A percentile compares a stretch with the other conserved stretches of the same genome.
Evolutionary conservation across 371 early-diverging fungal genomes (phyloP).

Genomic region (Fennellomyces sp.): DNA sequence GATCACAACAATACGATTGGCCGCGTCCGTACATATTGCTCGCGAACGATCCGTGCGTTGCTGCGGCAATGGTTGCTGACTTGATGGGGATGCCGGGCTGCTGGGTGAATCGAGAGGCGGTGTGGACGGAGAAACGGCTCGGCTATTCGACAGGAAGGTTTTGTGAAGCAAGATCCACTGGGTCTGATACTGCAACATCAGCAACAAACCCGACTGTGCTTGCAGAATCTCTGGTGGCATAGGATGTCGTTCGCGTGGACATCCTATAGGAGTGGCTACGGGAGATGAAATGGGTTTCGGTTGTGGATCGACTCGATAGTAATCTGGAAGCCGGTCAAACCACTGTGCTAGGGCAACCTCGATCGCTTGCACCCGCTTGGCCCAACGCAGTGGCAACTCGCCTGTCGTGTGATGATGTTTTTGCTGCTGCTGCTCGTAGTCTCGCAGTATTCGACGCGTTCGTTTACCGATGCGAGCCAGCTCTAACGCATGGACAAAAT

Average conservation of each 20-base stretch:
- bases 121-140: constrained; percentile 16
- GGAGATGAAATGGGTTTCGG: constrained; percentile 3
- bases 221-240: constrained; percentile 23
- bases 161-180: constrained; percentile 51
- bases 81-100: constrained; percentile 8
- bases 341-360: constrained; percentile 41
- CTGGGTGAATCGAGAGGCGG: constrained; percentile 16
- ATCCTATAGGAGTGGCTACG: neutral
- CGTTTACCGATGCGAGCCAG: constrained; percentile 40
- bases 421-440: constrained; percentile 30
- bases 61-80: constrained; percentile 10
- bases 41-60: constrained; percentile 32
- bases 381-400: constrained; percentile 32
- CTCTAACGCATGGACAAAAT: constrained; percentile 36
- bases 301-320: constrained; percentile 38
- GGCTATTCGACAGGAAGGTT: constrained; percentile 29
- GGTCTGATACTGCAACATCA: constrained; percentile 49
- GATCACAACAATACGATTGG: constrained; percentile 42
- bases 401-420: constrained; percentile 14
- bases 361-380: constrained; percentile 28
- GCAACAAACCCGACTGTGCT: constrained; percentile 35
- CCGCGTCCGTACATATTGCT: constrained; percentile 47
- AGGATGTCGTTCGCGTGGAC: constrained; percentile 12
- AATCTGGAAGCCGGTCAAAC: constrained; percentile 37
- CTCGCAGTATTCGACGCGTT: constrained; percentile 22